A percentile compares a stretch with the other conserved stretches of the same genome.
These are phyloP conservation scores for Blastomyces emzantsi DNA, from an alignment of 2,329 filamentous ascomycete species.

Conservation along the genomic window DNA sequence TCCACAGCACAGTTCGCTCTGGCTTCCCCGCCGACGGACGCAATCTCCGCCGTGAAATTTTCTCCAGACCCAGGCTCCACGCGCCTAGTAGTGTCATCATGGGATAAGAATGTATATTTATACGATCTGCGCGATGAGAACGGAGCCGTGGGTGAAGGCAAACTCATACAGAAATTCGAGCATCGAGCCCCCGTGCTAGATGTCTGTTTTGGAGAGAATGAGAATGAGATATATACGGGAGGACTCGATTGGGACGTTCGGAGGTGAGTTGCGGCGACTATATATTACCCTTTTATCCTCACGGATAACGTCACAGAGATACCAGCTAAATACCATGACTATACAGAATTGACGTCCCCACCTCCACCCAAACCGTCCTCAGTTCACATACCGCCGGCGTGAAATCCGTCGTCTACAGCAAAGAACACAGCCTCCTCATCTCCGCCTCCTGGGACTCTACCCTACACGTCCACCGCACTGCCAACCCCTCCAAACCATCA, in stretches of 20 bases:
- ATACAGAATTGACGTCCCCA: conserved; percentile 58
- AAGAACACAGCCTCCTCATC: conserved; percentile 65
- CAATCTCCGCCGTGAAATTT: conserved; percentile 79
- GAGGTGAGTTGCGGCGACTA: conserved; percentile 42
- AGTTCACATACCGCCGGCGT: conserved; percentile 73
- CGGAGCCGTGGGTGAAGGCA: conserved; percentile 48
- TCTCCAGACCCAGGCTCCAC: conserved; percentile 65
- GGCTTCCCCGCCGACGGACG: conserved; percentile 71
- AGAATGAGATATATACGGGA: conserved; percentile 75
- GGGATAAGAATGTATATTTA: conserved; percentile 85
- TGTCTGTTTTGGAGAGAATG: conserved; percentile 77
- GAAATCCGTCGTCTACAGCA: conserved; percentile 73
- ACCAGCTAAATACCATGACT: conserved; percentile 11
- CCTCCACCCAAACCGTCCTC: conserved; percentile 62
- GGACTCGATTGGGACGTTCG: conserved; percentile 82
- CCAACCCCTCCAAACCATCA: conserved; percentile 38
- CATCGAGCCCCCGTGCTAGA: conserved; percentile 81
- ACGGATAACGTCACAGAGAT: background rate
- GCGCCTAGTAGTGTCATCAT: conserved; percentile 81
- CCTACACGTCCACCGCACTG: conserved; percentile 69
- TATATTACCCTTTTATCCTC: background rate
- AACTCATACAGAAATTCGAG: conserved; percentile 63
- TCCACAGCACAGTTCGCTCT: conserved; percentile 65
- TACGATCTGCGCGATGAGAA: conserved; percentile 62
- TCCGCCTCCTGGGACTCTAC: conserved; percentile 92